Evolutionary conservation across 2,329 filamentous ascomycete genomes (phyloP), one percentile per base, ranked within the genome.

Genomic region (Aspergillus fumigatiaffinis): DNA sequence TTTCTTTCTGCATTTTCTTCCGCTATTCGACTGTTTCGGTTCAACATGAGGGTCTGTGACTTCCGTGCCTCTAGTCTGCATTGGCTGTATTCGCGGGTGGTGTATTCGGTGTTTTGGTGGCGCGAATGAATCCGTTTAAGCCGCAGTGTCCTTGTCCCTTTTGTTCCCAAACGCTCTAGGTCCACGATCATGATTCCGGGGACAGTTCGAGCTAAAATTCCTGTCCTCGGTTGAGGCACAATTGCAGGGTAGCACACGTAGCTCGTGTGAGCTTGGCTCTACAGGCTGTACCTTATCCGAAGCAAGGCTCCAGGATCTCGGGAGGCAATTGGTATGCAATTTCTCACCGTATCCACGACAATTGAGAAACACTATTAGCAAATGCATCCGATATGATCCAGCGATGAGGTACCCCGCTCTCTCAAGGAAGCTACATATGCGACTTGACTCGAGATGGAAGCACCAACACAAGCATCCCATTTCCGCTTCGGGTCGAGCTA

Each of bases 101-200:
- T 70, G 69, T 68, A 64, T 57, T 69, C 68, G 71, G 69, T 71
- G 49, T 59, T 57, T 49, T 25, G 63, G 60, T 63, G 64, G 66
- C 60, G 63, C 66, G 61, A 67, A 66, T 67, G 60, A 70, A 65
- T 63, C 52, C 61, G 61, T 35, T 55, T 50, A 62, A 62, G 59
- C 65, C 64, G 42, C n/a, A 55, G 55, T 52, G 63, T 49, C 29
- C 20, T 26, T 26, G 32, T 42, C 50, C 29, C 23, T 25, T 55
- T 21, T 35, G 28, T 46, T 32, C 52, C 4, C 9, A 12, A 44
- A 21, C 28, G 28, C 4, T 29, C 28, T 29, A 12, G 10, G 3
- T 29, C 28, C 28, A 29, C 28, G 10, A 29, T 12, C 41, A 44
- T 9, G 8, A 44, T 21, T 44, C n/a, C 7, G n/a, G 10, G 4